These are phyloP conservation scores for Casuarina glauca DNA, from an alignment of 306 rosid species.

Conservation along the genomic window DNA sequence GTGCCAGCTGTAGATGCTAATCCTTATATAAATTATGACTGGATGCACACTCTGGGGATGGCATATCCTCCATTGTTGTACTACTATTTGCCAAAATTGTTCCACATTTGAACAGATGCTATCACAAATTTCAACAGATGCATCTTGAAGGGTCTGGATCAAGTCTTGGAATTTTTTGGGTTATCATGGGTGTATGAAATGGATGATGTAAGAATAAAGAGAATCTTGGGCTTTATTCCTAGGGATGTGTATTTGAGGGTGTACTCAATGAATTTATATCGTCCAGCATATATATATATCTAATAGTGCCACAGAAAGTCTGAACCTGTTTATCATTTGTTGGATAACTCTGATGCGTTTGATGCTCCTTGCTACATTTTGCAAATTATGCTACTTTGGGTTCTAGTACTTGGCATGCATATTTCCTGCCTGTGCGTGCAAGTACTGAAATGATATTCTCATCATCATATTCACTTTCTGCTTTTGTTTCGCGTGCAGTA, in stretches of 20 bases:
- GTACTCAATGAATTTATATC: neutral
- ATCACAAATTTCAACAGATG: neutral
- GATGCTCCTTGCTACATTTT: neutral
- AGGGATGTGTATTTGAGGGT: neutral
- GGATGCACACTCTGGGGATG: neutral
- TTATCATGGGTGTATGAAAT: neutral
- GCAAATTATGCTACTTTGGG: neutral
- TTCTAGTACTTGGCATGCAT: neutral
- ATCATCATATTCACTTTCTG: slow-evolving; percentile 10
- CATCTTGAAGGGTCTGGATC: neutral
- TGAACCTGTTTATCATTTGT: neutral
- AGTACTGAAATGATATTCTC: slow-evolving; percentile 18
- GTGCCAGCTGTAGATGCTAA: neutral
- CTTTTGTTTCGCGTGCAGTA: slow-evolving; percentile 58
- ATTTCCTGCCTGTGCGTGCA: neutral
- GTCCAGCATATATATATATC: neutral
- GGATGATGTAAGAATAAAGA: neutral
- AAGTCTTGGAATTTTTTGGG: neutral
- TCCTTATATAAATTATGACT: neutral
- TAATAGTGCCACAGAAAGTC: neutral
- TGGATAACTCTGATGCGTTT: neutral
- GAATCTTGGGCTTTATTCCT: neutral
- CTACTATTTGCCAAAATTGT: neutral
- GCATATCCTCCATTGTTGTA: neutral
- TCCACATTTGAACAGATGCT: neutral